phyloP scores from a whole-genome alignment of 2,329 filamentous ascomycete genomes.

The Diaporthe vexans region DNA sequence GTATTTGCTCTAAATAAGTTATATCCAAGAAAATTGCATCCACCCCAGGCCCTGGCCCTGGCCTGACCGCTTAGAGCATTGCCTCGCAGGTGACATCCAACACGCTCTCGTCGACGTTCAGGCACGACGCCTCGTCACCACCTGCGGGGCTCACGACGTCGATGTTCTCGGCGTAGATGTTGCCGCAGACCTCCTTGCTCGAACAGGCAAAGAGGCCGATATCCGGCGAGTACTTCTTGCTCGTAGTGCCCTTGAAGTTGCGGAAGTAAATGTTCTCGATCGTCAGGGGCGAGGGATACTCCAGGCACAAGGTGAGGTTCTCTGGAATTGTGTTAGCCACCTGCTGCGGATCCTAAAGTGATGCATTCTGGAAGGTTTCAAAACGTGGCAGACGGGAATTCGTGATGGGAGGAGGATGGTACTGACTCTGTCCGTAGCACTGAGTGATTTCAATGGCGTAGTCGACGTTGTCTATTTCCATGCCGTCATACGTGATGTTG shows the following conservation, averaged over 20 bases:
- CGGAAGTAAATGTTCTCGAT: conserved; percentile 67
- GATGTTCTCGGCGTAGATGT: conserved; percentile 45
- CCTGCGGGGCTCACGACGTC: conserved; percentile 46
- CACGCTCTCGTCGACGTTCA: conserved; percentile 45
- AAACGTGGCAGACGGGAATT: no score
- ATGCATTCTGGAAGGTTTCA: no score
- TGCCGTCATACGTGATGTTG: conserved; percentile 73
- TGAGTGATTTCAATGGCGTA: conserved; percentile 70
- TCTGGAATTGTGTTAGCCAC: conserved; percentile 37
- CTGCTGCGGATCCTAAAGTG: no score
- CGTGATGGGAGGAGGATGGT: no score
- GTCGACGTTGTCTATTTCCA: conserved; percentile 70
- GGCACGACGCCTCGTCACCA: conserved; percentile 45
- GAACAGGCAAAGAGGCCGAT: conserved; percentile 48
- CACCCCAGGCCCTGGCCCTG: not conserved
- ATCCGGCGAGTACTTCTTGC: conserved; percentile 45
- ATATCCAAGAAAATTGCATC: conserved; percentile 16
- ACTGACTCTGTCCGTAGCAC: conserved; percentile 58
- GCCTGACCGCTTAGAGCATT: conserved; percentile 27
- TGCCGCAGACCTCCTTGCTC: conserved; percentile 44
- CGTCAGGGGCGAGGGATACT: conserved; percentile 67
- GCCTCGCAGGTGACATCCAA: conserved; percentile 46
- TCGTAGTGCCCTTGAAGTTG: conserved; percentile 65
- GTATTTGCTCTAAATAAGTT: not conserved
- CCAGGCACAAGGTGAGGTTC: conserved; percentile 72